Evolutionary conservation across 768 basidiomycete genomes (phyloP).

Genomic region (Trametes punicea): DNA sequence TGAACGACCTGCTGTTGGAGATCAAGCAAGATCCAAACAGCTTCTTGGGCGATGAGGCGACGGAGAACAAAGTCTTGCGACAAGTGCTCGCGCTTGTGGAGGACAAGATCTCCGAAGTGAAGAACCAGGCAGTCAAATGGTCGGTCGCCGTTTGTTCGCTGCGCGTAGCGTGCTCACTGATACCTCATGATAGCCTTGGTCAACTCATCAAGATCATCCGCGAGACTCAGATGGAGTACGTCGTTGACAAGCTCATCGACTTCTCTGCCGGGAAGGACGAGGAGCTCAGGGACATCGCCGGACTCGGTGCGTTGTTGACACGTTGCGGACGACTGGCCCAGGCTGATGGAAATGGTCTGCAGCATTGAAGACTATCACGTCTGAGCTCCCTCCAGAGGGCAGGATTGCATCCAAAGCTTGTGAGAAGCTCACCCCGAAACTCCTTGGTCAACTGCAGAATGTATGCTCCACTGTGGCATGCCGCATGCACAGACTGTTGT

Average conservation of each 20-base stretch:
- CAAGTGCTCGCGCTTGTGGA: conserved; percentile 85
- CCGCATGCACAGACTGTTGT: not conserved
- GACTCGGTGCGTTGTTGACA: conserved; percentile 61
- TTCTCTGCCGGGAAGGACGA: conserved; percentile 87
- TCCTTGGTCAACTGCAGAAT: conserved; percentile 74
- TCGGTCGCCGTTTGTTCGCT: conserved; percentile 37
- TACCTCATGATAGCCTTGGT: conserved; percentile 56
- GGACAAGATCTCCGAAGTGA: conserved; percentile 97
- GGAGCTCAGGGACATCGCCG: conserved; percentile 91
- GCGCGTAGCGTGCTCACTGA: not conserved
- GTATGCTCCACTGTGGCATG: conserved; percentile 38
- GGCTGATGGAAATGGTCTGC: not conserved
- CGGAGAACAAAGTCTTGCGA: conserved; percentile 80
- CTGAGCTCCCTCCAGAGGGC: conserved; percentile 81
- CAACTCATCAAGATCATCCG: conserved; percentile 87
- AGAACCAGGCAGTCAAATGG: conserved; percentile 97
- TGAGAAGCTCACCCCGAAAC: conserved; percentile 78
- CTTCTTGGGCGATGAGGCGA: conserved; percentile 80
- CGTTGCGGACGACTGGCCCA: not conserved
- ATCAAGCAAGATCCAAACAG: conserved; percentile 72
- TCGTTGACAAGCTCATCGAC: conserved; percentile 86
- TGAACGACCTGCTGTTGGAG: conserved; percentile 91
- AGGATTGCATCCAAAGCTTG: conserved; percentile 78
- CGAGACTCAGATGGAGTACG: conserved; percentile 76
- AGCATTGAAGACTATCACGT: conserved; percentile 95